These are phyloP conservation scores for Apophysomyces variabilis DNA, from an alignment of 371 early-diverging fungal genomes.

Conservation along the genomic window DNA sequence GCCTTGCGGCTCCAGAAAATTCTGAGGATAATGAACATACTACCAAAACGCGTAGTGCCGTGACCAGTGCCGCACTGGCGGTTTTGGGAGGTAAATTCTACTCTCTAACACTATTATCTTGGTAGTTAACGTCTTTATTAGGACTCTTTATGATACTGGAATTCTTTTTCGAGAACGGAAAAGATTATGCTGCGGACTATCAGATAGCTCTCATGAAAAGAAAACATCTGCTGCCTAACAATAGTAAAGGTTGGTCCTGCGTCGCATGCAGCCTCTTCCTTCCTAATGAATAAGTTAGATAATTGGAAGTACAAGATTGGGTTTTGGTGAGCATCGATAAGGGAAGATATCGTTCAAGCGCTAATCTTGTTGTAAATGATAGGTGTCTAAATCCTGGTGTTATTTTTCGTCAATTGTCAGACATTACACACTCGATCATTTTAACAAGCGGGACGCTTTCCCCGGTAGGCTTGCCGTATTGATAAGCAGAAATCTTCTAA, in stretches of 20 bases:
- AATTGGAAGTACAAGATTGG: slow-evolving; percentile 30
- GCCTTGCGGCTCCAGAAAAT: neutral
- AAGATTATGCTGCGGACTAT: slow-evolving; percentile 45
- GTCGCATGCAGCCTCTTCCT: neutral
- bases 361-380: neutral
- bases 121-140: slow-evolving; percentile 10
- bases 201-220: slow-evolving; percentile 45
- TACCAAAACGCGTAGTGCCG: slow-evolving; percentile 2
- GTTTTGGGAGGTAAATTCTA: neutral
- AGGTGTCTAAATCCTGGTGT: slow-evolving; percentile 73
- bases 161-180: slow-evolving; percentile 32
- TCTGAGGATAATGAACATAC: neutral
- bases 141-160: slow-evolving; percentile 45
- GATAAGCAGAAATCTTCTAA: neutral
- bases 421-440: slow-evolving; percentile 63
- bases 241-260: neutral
- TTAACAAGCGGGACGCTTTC: slow-evolving; percentile 89
- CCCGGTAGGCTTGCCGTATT: slow-evolving; percentile 51
- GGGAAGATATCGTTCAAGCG: too few species aligned
- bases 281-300: neutral
- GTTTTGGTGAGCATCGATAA: slow-evolving; percentile 33
- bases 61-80: slow-evolving; percentile 4
- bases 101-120: neutral
- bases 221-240: neutral
- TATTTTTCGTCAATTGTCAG: slow-evolving; percentile 58